phyloP scores from a whole-genome alignment of 768 basidiomycete species.

The Tricholoma furcatifolium region DNA sequence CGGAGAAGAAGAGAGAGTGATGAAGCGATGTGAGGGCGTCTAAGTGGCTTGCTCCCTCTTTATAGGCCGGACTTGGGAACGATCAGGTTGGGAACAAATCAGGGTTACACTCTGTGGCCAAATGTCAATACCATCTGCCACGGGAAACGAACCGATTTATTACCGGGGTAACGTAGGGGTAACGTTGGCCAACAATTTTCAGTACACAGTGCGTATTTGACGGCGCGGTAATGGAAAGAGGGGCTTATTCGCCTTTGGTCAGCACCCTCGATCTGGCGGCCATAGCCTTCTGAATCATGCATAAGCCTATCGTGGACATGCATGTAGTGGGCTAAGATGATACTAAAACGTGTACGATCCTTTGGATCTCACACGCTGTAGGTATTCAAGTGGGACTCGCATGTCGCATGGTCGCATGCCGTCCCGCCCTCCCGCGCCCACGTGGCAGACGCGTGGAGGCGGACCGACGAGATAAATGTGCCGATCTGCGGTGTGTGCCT shows the following conservation, averaged over 20 bases:
- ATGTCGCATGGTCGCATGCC: conserved; percentile 13
- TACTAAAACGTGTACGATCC: conserved; percentile 11
- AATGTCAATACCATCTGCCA: conserved; percentile 17
- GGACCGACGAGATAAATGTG: conserved; percentile 10
- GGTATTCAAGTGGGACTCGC: neutral
- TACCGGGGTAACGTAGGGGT: conserved; percentile 14
- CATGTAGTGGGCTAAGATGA: conserved; percentile 4
- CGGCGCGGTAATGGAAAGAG: conserved; percentile 10
- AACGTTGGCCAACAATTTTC: conserved; percentile 13
- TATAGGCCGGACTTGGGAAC: conserved; percentile 19
- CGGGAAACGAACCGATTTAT: conserved; percentile 16
- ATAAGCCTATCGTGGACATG: conserved; percentile 10
- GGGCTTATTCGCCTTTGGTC: conserved; percentile 13
- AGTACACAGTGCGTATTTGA: conserved; percentile 4
- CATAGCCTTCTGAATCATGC: conserved; percentile 3
- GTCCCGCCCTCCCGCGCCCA: conserved; percentile 11
- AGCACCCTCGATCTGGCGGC: conserved; percentile 7
- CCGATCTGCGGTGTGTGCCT: conserved; percentile 16
- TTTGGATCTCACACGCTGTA: conserved; percentile 10
- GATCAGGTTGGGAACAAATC: conserved; percentile 21
- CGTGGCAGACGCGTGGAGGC: conserved; percentile 15
- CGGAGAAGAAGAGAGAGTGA: neutral
- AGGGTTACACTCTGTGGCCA: conserved; percentile 15
- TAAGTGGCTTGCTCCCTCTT: conserved; percentile 11
- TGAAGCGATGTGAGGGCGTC: neutral